These are phyloP conservation scores for Pugionium dolabratum DNA, from an alignment of 345 rosid genomes.

Conservation along the genomic window DNA sequence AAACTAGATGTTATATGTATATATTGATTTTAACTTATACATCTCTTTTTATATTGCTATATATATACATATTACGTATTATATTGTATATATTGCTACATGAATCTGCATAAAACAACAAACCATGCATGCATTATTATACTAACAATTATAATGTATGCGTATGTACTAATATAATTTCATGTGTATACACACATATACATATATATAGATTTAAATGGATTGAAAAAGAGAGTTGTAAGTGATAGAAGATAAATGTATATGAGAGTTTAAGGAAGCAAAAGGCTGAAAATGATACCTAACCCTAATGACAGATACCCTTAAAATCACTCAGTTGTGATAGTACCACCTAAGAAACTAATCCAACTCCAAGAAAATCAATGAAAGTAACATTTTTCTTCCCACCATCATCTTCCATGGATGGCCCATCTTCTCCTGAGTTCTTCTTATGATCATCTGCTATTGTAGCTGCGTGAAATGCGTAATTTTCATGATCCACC, in stretches of 20 bases:
- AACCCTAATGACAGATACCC: slow-evolving; percentile 40
- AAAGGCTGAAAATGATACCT: slow-evolving; percentile 40
- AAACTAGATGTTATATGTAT: not conserved
- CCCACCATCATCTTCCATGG: slow-evolving; percentile 31
- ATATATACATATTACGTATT: too few species aligned
- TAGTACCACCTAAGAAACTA: slow-evolving; percentile 37
- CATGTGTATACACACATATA: not conserved
- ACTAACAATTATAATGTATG: not conserved
- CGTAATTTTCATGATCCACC: slow-evolving; percentile 11
- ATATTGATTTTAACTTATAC: not conserved
- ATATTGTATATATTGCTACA: not conserved
- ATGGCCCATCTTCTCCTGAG: slow-evolving; percentile 31
- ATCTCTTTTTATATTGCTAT: not conserved
- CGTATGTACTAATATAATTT: slow-evolving; percentile 18
- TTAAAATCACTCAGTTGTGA: slow-evolving; percentile 22
- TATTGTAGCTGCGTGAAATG: not conserved
- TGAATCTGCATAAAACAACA: not conserved
- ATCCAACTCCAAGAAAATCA: slow-evolving; percentile 67
- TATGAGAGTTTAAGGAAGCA: slow-evolving; percentile 33
- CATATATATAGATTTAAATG: not conserved
- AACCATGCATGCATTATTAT: slow-evolving; percentile 21
- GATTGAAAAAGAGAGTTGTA: slow-evolving; percentile 31
- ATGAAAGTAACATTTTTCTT: slow-evolving; percentile 47
- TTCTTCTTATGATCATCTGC: slow-evolving; percentile 13
- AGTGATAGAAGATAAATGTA: slow-evolving; percentile 24